Conservation (phyloP, 805 yeast genomes). For the Peterozyma toletana region DNA sequence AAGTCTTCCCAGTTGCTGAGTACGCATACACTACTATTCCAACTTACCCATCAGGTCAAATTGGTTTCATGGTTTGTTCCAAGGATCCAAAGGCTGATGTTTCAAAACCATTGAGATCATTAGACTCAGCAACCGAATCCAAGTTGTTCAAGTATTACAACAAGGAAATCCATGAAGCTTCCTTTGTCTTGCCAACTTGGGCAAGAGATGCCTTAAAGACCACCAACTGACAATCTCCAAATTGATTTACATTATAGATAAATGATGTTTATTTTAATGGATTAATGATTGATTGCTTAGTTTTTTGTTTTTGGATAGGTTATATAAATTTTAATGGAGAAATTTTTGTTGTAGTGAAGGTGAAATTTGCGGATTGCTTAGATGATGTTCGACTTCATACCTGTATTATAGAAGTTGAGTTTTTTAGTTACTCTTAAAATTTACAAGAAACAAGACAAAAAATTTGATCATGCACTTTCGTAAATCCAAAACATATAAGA, state of each 20-base stretch:
- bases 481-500: neutral
- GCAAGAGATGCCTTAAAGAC: slow-evolving; percentile 35
- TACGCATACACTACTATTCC: slow-evolving; percentile 82
- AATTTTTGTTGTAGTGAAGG: neutral
- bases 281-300: neutral
- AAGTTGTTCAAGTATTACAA: slow-evolving; percentile 58
- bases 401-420: too few relatives aligned
- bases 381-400: too few relatives aligned
- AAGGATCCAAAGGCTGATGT: slow-evolving; percentile 42
- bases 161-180: slow-evolving; percentile 55
- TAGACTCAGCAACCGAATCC: slow-evolving; percentile 37
- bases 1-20: slow-evolving; percentile 53
- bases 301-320: neutral
- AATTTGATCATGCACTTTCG: neutral
- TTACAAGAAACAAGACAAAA: neutral
- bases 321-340: neutral
- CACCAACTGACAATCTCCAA: neutral
- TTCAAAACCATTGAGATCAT: slow-evolving; percentile 41
- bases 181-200: slow-evolving; percentile 79
- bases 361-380: too few relatives aligned
- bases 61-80: slow-evolving; percentile 70
- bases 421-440: too few relatives aligned
- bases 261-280: neutral
- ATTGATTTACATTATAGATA: slow-evolving; percentile 1
- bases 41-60: slow-evolving; percentile 81